Evolutionary conservation across 352 stramenopile species (phyloP), one percentile per base, ranked within the genome.

Genomic region (Globisporangium mamillatum): DNA sequence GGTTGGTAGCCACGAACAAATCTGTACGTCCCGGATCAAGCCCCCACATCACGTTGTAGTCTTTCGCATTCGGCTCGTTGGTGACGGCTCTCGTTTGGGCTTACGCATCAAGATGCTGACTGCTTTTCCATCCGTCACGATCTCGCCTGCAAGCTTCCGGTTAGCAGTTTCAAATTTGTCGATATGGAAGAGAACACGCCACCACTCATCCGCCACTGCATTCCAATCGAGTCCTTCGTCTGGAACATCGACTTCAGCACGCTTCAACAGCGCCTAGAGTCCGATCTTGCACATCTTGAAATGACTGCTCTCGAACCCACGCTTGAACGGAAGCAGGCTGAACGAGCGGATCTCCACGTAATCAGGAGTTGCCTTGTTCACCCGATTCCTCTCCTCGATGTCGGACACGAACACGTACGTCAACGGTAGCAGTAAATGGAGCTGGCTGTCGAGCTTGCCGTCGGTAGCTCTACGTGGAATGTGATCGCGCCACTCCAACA

Each of bases 31-130:
- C 61, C 6, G 65, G 61, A 22, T 70, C 64, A 14, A 75, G 65
- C 8, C 66, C 62, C 70, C 65, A 72, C 24, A 67, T 41, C 0
- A 67, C 14, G 18, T 46, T 24, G 29, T 61, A 70, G 32, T 70
- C 48, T 29, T 66, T 8, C 12, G 34, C 25, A 0, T 61, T 60
- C 0, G 55, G 34, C 24, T 24, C 7, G 50, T n/a, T 7, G 1
- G 25, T 20, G 25, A 63, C 18, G 0, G 3, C 2, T 67, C 44
- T 50, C 38, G 55, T 18, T 67, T 72, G 0, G 66, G 70, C 41
- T 75, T 75, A 41, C 66, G 62, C 58, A 75, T 53, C 10, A 63
- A 1, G 5, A 72, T 67, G 8, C n/a, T 61, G 1, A 75, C 70
- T 1, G 62, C 48, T 24, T 70, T 72, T 0, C 70, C 66, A 44